phyloP scores from a whole-genome alignment of 371 early-diverging fungal genomes.

The Fennellomyces sp. region DNA sequence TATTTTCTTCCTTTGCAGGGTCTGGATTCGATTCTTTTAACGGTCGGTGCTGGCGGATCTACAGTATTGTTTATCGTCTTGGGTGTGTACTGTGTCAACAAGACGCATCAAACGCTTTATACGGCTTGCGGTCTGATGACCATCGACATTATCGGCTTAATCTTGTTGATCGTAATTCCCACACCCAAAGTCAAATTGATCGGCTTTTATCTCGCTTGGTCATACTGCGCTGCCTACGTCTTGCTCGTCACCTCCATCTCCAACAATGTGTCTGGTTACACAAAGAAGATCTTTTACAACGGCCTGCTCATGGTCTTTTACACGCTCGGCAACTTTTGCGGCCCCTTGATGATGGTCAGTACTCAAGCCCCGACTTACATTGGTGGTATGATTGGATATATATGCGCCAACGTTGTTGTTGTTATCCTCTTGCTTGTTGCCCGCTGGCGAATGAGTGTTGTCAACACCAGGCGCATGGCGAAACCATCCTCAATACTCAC shows the following conservation, averaged over 20 bases:
- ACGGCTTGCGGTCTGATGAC: constrained; percentile 25
- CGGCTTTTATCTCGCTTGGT: constrained; percentile 32
- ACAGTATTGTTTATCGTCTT: constrained; percentile 31
- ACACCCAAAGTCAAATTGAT: constrained; percentile 24
- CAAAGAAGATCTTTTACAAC: constrained; percentile 32
- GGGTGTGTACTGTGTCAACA: constrained; percentile 18
- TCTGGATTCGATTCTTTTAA: constrained; percentile 29
- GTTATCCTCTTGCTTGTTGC: constrained; percentile 16
- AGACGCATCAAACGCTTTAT: constrained; percentile 28
- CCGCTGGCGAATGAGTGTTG: constrained; percentile 27
- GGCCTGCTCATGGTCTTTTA: constrained; percentile 30
- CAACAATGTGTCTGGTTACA: constrained; percentile 25
- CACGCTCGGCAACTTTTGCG: constrained; percentile 18
- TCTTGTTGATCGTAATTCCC: constrained; percentile 35
- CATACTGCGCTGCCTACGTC: constrained; percentile 30
- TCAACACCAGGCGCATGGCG: constrained; percentile 18
- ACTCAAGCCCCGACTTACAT: constrained; percentile 15
- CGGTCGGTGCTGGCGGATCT: constrained; percentile 27
- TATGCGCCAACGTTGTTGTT: constrained; percentile 9
- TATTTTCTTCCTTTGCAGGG: constrained; percentile 14
- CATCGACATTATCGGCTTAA: constrained; percentile 32
- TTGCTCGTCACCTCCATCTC: constrained; percentile 27
- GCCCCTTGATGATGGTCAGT: constrained; percentile 22
- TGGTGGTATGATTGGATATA: constrained; percentile 22
- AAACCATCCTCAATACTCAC: constrained; percentile 10